phyloP scores from a whole-genome alignment of 768 basidiomycete genomes.

The Hygrophorus pudorinus region DNA sequence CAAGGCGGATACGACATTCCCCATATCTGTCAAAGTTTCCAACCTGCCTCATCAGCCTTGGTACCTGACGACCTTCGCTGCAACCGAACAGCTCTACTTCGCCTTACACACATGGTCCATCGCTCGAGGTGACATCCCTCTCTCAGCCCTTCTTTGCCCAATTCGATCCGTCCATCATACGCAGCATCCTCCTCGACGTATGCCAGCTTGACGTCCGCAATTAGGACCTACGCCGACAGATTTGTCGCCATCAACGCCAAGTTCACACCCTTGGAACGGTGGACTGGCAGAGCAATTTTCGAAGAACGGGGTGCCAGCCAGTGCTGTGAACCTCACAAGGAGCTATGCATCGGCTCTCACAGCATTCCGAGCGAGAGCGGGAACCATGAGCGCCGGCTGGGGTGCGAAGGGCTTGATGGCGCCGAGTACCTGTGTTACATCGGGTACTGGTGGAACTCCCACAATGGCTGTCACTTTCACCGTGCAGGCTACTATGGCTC shows the following conservation, averaged over 20 bases:
- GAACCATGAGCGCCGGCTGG: slow-evolving; percentile 44
- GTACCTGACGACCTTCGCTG: too few relatives aligned
- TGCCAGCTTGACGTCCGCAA: slow-evolving; percentile 33
- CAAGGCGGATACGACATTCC: too few relatives aligned
- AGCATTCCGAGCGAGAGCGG: slow-evolving; percentile 40
- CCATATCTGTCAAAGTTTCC: slow-evolving; percentile 2
- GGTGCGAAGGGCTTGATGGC: slow-evolving; percentile 50
- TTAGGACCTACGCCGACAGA: slow-evolving; percentile 54
- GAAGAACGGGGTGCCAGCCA: slow-evolving; percentile 40
- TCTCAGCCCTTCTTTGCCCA: too few relatives aligned
- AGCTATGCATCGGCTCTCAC: slow-evolving; percentile 66
- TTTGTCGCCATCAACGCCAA: slow-evolving; percentile 46
- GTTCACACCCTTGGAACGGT: slow-evolving; percentile 55
- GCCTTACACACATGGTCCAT: slow-evolving; percentile 60
- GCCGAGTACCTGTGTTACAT: slow-evolving; percentile 31
- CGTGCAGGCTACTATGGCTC: slow-evolving; percentile 48
- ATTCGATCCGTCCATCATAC: slow-evolving; percentile 44
- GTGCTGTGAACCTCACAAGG: slow-evolving; percentile 67
- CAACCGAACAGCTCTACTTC: too few relatives aligned
- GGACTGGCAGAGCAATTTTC: slow-evolving; percentile 56
- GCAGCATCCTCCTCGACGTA: slow-evolving; percentile 35
- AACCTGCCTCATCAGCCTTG: slow-evolving; percentile 41
- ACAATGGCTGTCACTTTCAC: slow-evolving; percentile 53
- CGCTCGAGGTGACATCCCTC: slow-evolving; percentile 69
- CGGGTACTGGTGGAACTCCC: slow-evolving; percentile 3